Evolutionary conservation across 1,284 basidiomycete genomes (phyloP), one percentile per base, ranked within the genome.

Genomic region (Golubevia pallescens): DNA sequence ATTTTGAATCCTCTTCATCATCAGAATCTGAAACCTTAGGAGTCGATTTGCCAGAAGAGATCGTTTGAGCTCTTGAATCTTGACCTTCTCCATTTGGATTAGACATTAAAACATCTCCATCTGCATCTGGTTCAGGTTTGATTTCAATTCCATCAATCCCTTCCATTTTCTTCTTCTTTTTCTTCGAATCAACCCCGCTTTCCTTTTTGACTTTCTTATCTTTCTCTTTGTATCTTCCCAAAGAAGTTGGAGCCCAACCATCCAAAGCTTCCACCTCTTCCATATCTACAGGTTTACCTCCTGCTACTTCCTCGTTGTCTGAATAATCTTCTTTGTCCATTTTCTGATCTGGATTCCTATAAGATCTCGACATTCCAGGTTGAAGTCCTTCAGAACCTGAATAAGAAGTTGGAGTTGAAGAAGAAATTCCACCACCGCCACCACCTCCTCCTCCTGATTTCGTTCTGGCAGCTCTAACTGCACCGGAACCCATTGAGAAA

Each of bases 231-330:
- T 71, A 66, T 14, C 79, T 64, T 38, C 69, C 73, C 14, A 84
- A 62, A 10, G 78, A 65, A 4, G 73, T 71, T 2, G 82, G 82
- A 0, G 82, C 82, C 2, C 72, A 69, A n/a, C 73, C 77, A 62
- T 84, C 82, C 8, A 84, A 70, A 21, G 60, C 54, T 24, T 75
- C 71, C 10, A 84, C 82, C 38, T 75, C 68, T 59, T 79, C 73
- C 64, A 84, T 74, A 57, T 84, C 79, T 48, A 84, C 42, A 10
- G 42, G 42, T 48, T 48, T 48, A 48, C 42, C 42, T 48, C 42
- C 42, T 13, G 16, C 16, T 13, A 48, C 42, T 48, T 48, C 42
- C 16, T 48, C 42, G 42, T 48, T 48, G 16, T 48, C 42, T 48
- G 42, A 48, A 48, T 48, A 48, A 48, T 48, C 42, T 48, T 48